phyloP scores from a whole-genome alignment of 2,329 filamentous ascomycete species.

The Aureobasidium sp. region DNA sequence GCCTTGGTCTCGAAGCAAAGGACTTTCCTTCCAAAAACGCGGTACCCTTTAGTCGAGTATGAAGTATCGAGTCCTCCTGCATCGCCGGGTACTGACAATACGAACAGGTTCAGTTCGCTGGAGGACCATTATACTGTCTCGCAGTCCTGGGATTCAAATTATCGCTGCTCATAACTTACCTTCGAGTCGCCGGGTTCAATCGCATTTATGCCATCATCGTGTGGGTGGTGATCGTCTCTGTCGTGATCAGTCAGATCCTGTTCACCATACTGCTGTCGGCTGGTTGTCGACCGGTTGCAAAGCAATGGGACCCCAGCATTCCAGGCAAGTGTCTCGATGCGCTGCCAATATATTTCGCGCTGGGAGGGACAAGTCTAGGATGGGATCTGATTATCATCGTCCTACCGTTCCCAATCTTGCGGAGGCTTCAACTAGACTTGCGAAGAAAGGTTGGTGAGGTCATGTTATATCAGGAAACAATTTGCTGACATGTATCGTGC shows the following conservation, averaged over 20 bases:
- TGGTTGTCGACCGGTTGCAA: background rate
- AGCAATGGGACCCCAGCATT: constrained; percentile 5
- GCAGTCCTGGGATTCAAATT: background rate
- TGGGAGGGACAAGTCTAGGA: background rate
- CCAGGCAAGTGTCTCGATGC: background rate
- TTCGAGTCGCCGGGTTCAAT: background rate
- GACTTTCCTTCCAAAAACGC: background rate
- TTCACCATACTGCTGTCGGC: constrained; percentile 4
- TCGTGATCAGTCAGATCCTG: background rate
- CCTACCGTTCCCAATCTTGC: background rate
- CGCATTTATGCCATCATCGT: background rate
- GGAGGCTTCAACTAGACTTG: background rate
- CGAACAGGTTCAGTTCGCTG: background rate
- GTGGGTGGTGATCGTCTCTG: background rate
- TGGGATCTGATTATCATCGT: constrained; percentile 4
- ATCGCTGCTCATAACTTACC: background rate
- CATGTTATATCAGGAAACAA: too few relatives aligned
- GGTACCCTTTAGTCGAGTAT: background rate
- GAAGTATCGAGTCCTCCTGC: background rate
- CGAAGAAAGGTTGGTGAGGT: background rate
- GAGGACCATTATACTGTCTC: background rate
- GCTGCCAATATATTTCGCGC: background rate
- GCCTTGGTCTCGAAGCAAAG: background rate
- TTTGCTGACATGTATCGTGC: background rate
- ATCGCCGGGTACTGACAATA: background rate